Evolutionary conservation across 1,139 yeast species (phyloP).

Genomic region (Nematodospora anomalae): DNA sequence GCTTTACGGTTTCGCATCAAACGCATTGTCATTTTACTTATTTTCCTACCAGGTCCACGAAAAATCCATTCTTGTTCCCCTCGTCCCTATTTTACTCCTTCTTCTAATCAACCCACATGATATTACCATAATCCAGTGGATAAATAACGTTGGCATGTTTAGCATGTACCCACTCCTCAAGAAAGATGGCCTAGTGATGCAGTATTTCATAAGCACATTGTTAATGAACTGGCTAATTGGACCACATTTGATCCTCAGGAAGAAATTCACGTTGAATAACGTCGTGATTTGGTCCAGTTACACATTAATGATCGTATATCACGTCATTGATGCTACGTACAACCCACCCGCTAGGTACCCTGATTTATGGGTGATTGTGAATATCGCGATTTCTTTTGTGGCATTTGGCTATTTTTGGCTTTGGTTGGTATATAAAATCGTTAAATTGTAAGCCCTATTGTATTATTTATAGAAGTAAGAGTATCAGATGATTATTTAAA

Average conservation of each 20-base stretch:
- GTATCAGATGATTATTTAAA: too few species aligned
- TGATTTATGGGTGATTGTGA: constrained; percentile 81
- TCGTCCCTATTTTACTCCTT: constrained; percentile 77
- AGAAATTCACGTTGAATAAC: constrained; percentile 50
- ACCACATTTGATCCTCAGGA: constrained; percentile 8
- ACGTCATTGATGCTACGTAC: constrained; percentile 51
- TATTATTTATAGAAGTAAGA: too few species aligned
- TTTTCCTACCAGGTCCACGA: constrained; percentile 97
- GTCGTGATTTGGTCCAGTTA: constrained; percentile 61
- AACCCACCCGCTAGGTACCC: constrained; percentile 66
- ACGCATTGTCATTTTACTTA: constrained; percentile 84
- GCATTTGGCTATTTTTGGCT: constrained; percentile 77
- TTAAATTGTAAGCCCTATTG: neutral
- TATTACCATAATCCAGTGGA: constrained; percentile 79
- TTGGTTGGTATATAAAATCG: constrained; percentile 57
- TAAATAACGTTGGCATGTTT: constrained; percentile 78
- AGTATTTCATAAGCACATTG: constrained; percentile 60
- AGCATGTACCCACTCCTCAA: constrained; percentile 86
- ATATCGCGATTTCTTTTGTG: constrained; percentile 70
- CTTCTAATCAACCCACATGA: constrained; percentile 57
- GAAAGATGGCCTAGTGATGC: constrained; percentile 71
- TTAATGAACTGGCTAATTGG: constrained; percentile 87
- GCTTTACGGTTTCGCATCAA: constrained; percentile 73
- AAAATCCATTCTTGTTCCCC: constrained; percentile 82
- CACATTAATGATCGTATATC: constrained; percentile 50